Base-by-base conservation (phyloP, 1,139 yeast species). In the Diutina pseudorugosa region DNA sequence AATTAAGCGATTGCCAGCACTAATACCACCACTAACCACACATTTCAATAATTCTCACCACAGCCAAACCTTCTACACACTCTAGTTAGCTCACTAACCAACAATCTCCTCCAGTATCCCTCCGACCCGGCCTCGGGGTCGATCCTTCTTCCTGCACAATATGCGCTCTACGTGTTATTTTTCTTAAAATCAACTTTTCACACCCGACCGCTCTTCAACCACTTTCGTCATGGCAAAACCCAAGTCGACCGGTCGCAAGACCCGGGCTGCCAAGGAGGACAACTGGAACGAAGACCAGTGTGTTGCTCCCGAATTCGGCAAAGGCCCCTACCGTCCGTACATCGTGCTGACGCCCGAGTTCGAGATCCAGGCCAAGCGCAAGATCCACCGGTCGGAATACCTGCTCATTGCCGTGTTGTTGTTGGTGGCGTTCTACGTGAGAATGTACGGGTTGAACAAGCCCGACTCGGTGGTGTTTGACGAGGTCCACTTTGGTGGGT, bases 391-490 rank as follows among this genome's bases (percentile, higher is more conserved):
- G 40, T 27, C 40, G n/a, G 49, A 45, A 16, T 45, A 45, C 49
- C 41, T 18, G 30, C 27, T 45, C 36, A 27, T 45, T 8, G n/a
- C n/a, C 36, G 40, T 45, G 49, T 60, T 65, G 48, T 41, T 60
- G 21, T 54, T 69, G 16, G 50, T 62, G 6, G 62, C 65, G 1
- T 36, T 61, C 11, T 64, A 60, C 18, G 59, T 68, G 18, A 60
- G 98, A 59, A 70, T 85, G 53, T 73, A 77, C 61, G 76, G 77
- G 55, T 66, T 93, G 51, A 75, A 79, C 50, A 65, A 72, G 55
- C 98, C 98, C 18, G 68, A 79, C 57, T 78, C 87, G 47, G 96
- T 93, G 51, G 97, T 93, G 40, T 93, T 93, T 65, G 98, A 93
- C 71, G 98, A 93, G 67, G 90, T 83, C 51, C 90, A 84, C 64